Base-by-base conservation (phyloP, 768 basidiomycete species). In the Hydnomerulius pinastri region DNA sequence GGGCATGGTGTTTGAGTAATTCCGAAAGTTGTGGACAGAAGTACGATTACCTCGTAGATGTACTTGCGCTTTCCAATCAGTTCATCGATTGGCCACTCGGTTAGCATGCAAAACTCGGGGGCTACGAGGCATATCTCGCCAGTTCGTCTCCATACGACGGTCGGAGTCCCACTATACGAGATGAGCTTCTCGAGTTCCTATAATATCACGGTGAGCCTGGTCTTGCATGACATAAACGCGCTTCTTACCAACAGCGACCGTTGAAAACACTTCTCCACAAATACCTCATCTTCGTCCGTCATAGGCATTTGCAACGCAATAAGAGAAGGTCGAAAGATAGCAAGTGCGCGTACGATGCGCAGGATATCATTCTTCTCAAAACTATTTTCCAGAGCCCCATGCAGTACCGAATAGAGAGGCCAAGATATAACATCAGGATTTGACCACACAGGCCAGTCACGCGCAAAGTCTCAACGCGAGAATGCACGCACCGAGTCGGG, bases 291-390 rank as follows among this genome's bases (percentile, higher is more conserved):
- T 60, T 97, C 94, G 50, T 93, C 83, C 15, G 92, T 90, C 67
- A 98, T 76, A 24, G 96, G 93, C 95, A 98, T 97, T 80, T 98
- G 95, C 45, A 98, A 73, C 23, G 96, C 96, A 61, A 98, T 98
- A 48, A 98, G 79, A 50, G 92, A 95, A n/a, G 96, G 96, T 48
- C 96, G 81, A 67, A 93, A 95, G 30, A 96, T 91, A 17, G 96
- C 95, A 48, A 98, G 77, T 24, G 95, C 92, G 46, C 94, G 87
- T 37, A 98, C 94, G 58, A 98, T 87, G 50, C 93, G 91, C 36
- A 98, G 71, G 54, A 95, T 92, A 63, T 97, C 94, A 68, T 90
- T 91, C 75, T 96, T 98, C 69, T 96, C 93, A 71, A 98, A 98
- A 55, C 91, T 94, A 74, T 54, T 52, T 51, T 35, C 52, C 46